Evolutionary conservation across 306 rosid genomes (phyloP), one percentile per base, ranked within the genome.

Genomic region (Prunus mongolica): DNA sequence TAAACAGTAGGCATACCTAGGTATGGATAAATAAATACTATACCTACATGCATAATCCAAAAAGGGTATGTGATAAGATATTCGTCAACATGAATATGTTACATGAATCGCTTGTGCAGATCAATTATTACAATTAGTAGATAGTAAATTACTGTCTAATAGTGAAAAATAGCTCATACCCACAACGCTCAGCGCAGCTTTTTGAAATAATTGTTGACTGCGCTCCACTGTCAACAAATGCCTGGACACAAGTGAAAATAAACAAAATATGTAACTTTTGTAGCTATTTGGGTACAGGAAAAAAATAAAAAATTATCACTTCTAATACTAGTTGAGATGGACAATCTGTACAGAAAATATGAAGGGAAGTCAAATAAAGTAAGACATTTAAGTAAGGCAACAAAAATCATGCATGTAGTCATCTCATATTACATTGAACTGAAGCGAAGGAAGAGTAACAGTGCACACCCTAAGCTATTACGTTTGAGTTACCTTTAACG

Each of bases 191-290:
- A 72, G 97, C 99, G 66, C 99, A 95, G 74, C 86, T 91, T 91
- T 95, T 95, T 46, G 99, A 95, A 84, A 95, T 95, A 67, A 95
- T 95, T 62, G 99, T 95, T 69, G 99, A 92, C 72, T 95, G 99
- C 25, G 99, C 99, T 83, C 99, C 99, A 77, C 99, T 95, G 73
- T 95, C 99, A 70, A 95, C 98, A 87, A 95, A 95, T 82, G 99
- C 99, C 99, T 95, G 86, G 78, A 83, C 76, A 65, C 69, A 78
- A 75, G 79, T 58, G 16, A 61, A 75, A 74, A 54, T 27, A 1
- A 22, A 61, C 55, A 72, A 44, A 57, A 45, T 22, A 41, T 22
- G 11, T 44, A 57, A 57, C 45, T 15, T 38, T 56, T 22, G 56
- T 45, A 14, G 25, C 58, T 0, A 57, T 19, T 55, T 71, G 34